Conservation (phyloP, 805 yeast genomes). For the Yamadazyma paraphyllophila region DNA sequence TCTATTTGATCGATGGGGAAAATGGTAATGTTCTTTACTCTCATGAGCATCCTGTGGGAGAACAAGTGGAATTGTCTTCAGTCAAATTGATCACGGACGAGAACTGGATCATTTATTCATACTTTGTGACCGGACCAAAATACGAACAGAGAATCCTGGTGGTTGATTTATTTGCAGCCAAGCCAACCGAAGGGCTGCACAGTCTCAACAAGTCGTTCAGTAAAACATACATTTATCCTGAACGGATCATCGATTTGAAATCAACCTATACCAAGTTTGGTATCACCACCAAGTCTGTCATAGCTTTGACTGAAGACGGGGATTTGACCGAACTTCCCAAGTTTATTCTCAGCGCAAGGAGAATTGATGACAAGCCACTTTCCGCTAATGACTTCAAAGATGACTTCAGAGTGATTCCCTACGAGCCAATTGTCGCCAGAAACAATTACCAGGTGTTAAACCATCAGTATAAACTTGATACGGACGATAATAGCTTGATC, state of each 20-base stretch:
- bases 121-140: constrained; percentile 48
- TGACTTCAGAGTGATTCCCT: constrained; percentile 61
- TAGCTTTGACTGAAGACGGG: constrained; percentile 59
- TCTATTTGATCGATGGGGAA: constrained; percentile 63
- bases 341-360: constrained; percentile 61
- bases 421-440: constrained; percentile 58
- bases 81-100: constrained; percentile 68
- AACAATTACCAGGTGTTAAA: constrained; percentile 34
- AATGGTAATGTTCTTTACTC: constrained; percentile 62
- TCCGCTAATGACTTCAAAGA: constrained; percentile 48
- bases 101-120: constrained; percentile 76
- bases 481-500: constrained; percentile 19
- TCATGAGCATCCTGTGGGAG: constrained; percentile 39
- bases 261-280: constrained; percentile 39
- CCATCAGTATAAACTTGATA: constrained; percentile 34
- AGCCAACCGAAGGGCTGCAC: constrained; percentile 22
- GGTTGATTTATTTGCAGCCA: constrained; percentile 71
- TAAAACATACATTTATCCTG: constrained; percentile 64
- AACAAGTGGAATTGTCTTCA: constrained; percentile 36
- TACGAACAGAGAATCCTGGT: constrained; percentile 60
- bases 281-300: constrained; percentile 48
- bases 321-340: constrained; percentile 72
- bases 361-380: constrained; percentile 57
- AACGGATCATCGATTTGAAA: constrained; percentile 49
- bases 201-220: constrained; percentile 27